These are phyloP conservation scores for Corylus americana DNA, from an alignment of 306 rosid species.

Conservation along the genomic window DNA sequence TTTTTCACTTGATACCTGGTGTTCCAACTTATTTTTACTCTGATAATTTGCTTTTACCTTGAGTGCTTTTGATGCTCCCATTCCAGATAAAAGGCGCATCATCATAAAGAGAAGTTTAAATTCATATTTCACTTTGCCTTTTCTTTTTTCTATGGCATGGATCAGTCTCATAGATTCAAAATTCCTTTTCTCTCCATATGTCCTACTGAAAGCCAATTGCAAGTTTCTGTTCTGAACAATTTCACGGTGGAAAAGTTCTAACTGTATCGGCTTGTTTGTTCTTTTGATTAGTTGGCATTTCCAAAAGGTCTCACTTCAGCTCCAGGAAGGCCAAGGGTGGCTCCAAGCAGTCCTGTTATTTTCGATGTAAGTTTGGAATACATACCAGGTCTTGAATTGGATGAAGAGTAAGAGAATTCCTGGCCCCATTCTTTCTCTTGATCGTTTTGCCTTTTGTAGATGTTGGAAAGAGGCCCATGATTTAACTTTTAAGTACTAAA, in stretches of 20 bases:
- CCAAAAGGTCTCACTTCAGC: constrained; percentile 94
- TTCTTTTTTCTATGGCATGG: neutral
- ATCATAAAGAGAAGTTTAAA: neutral
- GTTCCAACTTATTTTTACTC: neutral
- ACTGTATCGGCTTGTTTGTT: constrained; percentile 3
- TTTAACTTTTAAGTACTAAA: constrained; percentile 13
- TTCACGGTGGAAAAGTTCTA: constrained; percentile 5
- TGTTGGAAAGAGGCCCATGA: neutral
- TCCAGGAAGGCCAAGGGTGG: constrained; percentile 99
- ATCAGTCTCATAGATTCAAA: neutral
- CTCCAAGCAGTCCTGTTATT: constrained; percentile 88
- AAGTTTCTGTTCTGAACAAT: neutral
- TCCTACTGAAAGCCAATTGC: constrained; percentile 5
- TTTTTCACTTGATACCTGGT: constrained; percentile 29
- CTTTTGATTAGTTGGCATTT: constrained; percentile 78
- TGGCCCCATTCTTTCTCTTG: neutral
- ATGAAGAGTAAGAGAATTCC: constrained; percentile 51
- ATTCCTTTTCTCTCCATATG: constrained; percentile 3
- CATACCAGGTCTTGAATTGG: constrained; percentile 81
- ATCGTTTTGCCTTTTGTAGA: neutral
- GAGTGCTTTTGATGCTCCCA: neutral
- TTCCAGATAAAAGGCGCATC: neutral
- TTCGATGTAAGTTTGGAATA: constrained; percentile 92
- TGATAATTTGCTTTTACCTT: neutral
- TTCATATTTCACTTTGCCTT: neutral